Evolutionary conservation across 495 filamentous ascomycete genomes (phyloP), one percentile per base, ranked within the genome.

Genomic region (Sabuloglossum arenarium): DNA sequence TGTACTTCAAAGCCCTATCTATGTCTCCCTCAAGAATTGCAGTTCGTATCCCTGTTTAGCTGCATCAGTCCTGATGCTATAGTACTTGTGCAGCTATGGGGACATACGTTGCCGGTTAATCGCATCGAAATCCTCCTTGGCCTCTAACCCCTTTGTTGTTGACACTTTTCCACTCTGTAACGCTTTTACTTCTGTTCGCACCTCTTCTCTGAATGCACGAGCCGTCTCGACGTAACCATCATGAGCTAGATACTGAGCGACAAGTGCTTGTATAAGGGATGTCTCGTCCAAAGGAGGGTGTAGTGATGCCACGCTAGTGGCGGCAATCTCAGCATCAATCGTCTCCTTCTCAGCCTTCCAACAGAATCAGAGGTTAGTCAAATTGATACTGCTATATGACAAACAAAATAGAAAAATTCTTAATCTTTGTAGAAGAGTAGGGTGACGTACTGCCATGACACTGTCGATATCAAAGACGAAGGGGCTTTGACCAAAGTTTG

Each of bases 161-260:
- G 74, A 69, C 25, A 70, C 68, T 16, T 71, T 68, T 56, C 76
- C 75, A 52, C 76, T 70, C 54, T 75, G 74, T 29, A 93, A 67
- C 8, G 81, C 77, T 57, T 69, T 68, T 57, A 80, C 78, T 65
- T 94, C 88, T 19, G 72, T 71, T 34, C 79, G 79, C 5, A 94
- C 80, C 64, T 97, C 93, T 63, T 83, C 76, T 6, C 84, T 80
- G 68, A 99, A 97, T 0, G 85, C 87, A 59, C 80, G 78, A 16
- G 89, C 88, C 6, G 91, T 94, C 57, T 95, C 90, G n/a, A 96
- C 81, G 60, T 95, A 97, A 56, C 91, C 93, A 65, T 97, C 93
- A 62, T 96, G 91, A 37, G 86, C 85, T 6, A 99, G 73, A 61
- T 89, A 94, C 67, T 96, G 89, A 11, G 87, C 75, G 19, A 93